Evolutionary conservation across 306 rosid species (phyloP).

Genomic region (Casuarina glauca): DNA sequence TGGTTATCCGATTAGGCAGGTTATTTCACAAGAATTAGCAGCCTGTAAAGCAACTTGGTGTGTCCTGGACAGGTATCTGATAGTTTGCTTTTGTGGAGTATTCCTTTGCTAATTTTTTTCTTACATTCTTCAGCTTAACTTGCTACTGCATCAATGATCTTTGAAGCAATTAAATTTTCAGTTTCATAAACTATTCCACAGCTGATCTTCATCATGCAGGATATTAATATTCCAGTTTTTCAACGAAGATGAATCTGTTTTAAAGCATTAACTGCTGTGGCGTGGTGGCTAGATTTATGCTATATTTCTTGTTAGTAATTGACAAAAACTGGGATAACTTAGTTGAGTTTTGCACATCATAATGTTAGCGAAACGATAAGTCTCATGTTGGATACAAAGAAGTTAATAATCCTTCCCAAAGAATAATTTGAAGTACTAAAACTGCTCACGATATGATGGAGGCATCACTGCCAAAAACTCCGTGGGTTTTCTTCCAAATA

Average conservation of each 20-base stretch:
- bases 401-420: no score
- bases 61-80: slow-evolving; percentile 67
- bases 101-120: not conserved
- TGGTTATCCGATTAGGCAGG: slow-evolving; percentile 69
- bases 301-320: not conserved
- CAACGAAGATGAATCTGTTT: not conserved
- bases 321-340: not conserved
- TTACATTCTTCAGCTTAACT: not conserved
- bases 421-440: no score
- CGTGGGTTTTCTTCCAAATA: no score
- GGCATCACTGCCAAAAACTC: no score
- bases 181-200: not conserved
- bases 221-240: no score
- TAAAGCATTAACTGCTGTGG: not conserved
- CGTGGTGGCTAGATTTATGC: no score
- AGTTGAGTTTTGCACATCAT: no score
- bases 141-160: not conserved
- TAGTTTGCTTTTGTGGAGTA: not conserved
- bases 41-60: slow-evolving; percentile 62
- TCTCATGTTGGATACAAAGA: no score
- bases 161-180: not conserved
- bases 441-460: no score
- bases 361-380: no score
- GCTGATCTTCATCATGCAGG: not conserved
- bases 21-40: slow-evolving; percentile 62